Evolutionary conservation across 140 eudicot species (phyloP), one percentile per base, ranked within the genome.

Genomic region (Bidens hawaiensis): DNA sequence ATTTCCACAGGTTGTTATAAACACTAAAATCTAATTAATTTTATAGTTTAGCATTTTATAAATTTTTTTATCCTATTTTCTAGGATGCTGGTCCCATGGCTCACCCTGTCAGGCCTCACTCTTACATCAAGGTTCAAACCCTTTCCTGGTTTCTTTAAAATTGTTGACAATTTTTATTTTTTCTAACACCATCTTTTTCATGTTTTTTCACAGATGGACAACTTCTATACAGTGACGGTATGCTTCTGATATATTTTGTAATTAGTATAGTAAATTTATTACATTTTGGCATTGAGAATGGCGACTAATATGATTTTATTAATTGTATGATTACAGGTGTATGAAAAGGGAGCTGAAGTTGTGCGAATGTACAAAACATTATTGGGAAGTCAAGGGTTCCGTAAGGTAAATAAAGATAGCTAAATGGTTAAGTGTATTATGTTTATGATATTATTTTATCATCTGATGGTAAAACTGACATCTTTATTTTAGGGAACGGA

Each of bases 81-180:
- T 73, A 93, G 99, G 99, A 93, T 81, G 89, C 95, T 16, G 96
- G 99, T 69, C 99, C 99, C 51, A 88, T 93, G 99, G 99, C 99
- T 80, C 99, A 93, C 80, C 99, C 99, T 15, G 95, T 93, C 5
- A 83, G 96, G 42, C 99, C 99, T 43, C 99, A 93, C 62, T 93
- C 99, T 5, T 93, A 93, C 79, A 93, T 93, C 56, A 93, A 93
- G 95, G 99, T 93, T 10, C 2, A 17, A 53, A 19, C 43, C 68
- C 13, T 28, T 31, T 63, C 47, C 25, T 1, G 8, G n/a, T 21
- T 16, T 24, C 25, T 23, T 9, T 19, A 34, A 1, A 66, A n/a
- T 8, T 54, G 27, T 60, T 60, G 51, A 27, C 9, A 43, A 28
- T 7, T 18, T 28, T 3, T n/a, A 42, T 6, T 2, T 78, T 57